Conservation (phyloP, 2,329 filamentous ascomycete genomes). For the Aspergillus pseudoglaucus region DNA sequence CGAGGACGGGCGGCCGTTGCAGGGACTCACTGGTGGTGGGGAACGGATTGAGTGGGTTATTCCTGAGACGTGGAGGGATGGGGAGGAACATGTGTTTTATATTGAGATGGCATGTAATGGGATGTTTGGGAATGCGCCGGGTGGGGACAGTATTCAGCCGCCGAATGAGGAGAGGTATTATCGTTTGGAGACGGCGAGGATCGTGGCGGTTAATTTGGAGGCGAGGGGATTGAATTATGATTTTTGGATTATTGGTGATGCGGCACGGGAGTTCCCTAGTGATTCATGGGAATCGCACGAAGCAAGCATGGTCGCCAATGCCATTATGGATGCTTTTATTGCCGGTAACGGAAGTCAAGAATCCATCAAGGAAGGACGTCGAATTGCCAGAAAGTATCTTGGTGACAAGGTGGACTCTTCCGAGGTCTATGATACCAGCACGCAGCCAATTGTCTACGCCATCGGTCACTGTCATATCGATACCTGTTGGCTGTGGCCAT, state of each 20-base stretch:
- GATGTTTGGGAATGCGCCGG: conserved; percentile 91
- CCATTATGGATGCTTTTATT: conserved; percentile 86
- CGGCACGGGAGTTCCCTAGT: conserved; percentile 79
- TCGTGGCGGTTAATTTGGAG: conserved; percentile 80
- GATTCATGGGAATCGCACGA: conserved; percentile 86
- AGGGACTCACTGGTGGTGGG: conserved; percentile 83
- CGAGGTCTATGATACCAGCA: conserved; percentile 72
- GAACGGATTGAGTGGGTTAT: conserved; percentile 90
- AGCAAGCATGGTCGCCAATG: conserved; percentile 74
- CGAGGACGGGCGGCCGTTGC: conserved; percentile 78
- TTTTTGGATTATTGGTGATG: conserved; percentile 89
- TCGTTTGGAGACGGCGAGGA: conserved; percentile 67
- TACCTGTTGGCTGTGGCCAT: conserved; percentile 97
- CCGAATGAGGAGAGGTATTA: conserved; percentile 81
- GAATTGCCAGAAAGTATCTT: conserved; percentile 76
- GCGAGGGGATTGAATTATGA: conserved; percentile 81
- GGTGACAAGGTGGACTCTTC: conserved; percentile 74
- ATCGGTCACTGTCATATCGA: conserved; percentile 98
- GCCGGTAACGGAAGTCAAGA: conserved; percentile 65
- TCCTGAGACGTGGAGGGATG: conserved; percentile 72
- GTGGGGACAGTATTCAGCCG: conserved; percentile 80
- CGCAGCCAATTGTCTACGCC: conserved; percentile 70
- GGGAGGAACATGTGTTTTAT: conserved; percentile 82
- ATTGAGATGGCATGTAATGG: conserved; percentile 98
- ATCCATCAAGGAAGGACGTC: conserved; percentile 70